Base-by-base conservation (phyloP, 2,329 filamentous ascomycete species). In the Metarhizium anisopliae region DNA sequence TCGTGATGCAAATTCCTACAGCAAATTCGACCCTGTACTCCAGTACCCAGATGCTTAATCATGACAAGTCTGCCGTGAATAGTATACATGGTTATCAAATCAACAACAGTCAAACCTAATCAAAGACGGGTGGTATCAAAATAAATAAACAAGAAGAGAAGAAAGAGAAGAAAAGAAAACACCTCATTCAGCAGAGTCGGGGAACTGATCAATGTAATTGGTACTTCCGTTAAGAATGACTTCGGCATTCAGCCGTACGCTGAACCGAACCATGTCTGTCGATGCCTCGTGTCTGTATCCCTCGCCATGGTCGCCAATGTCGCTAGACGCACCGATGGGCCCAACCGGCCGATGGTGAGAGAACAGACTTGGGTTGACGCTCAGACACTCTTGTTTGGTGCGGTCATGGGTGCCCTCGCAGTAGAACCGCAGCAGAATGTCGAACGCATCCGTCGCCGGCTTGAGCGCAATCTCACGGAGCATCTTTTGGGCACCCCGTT, bases 351-450 rank as follows among this genome's bases (percentile, higher is more conserved):
- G 67, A 58, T 78, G 73, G 16, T 77, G 73, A n/a, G 75, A 70
- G 61, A 81, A 76, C 3, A 80, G 62, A 35, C 69, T 66, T 0
- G 76, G 77, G 57, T 71, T 68, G 2, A 70, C 66, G 0, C 70
- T 68, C 58, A 79, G 47, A 64, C 77, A 73, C 49, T 66, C 69
- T 53, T 72, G 67, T 56, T 70, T 59, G 45, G 64, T 61, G 52
- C 70, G 66, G 0, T 67, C 66, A 7, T 67, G 61, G 4, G 49
- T 52, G 11, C 73, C 73, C 29, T 75, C 72, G 60, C 77, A 80
- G 64, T 76, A 75, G 52, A 74, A 72, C 11, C 74, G 64, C 51
- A 81, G 60, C 59, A 75, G 68, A 35, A 77, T 66, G 58, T 81
- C 78, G 58, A 71, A 74, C 0, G 71, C 65, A 16, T 64, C 64